Conservation (phyloP, 2,329 filamentous ascomycete genomes). For the Lasiodiplodia sp. region DNA sequence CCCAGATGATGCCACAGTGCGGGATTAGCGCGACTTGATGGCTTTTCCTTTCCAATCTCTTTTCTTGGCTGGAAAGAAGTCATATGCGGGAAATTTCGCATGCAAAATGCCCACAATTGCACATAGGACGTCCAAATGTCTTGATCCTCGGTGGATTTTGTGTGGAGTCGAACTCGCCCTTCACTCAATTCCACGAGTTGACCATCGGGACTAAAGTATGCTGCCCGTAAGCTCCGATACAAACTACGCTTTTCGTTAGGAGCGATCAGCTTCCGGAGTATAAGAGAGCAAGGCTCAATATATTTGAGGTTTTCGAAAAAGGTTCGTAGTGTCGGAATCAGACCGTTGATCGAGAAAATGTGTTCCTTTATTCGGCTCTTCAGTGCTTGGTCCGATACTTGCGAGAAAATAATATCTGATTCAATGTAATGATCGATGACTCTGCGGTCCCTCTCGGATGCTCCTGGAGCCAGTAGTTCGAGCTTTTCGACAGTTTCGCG, state of each 20-base stretch:
- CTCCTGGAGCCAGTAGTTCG: constrained; percentile 30
- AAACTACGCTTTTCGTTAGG: constrained; percentile 29
- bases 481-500: constrained; percentile 30
- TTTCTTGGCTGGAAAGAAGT: constrained; percentile 28
- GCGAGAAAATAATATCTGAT: no score
- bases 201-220: no score
- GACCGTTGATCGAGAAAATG: no score
- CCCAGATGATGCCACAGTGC: neutral
- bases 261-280: constrained; percentile 31
- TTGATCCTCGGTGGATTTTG: no score
- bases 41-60: neutral
- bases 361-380: no score
- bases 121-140: constrained; percentile 13
- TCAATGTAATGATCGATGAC: no score
- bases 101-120: constrained; percentile 33
- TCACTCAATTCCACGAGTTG: no score
- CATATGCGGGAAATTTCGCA: constrained; percentile 34
- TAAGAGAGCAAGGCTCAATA: constrained; percentile 33
- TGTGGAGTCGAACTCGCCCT: no score
- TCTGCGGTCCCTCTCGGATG: constrained; percentile 29
- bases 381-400: no score
- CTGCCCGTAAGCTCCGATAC: no score
- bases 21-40: neutral
- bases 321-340: constrained; percentile 33
- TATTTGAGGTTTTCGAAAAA: constrained; percentile 36